A percentile compares a stretch with the other conserved stretches of the same genome.
Evolutionary conservation across 306 rosid genomes (phyloP).

Genomic region (Ziziphus jujuba): DNA sequence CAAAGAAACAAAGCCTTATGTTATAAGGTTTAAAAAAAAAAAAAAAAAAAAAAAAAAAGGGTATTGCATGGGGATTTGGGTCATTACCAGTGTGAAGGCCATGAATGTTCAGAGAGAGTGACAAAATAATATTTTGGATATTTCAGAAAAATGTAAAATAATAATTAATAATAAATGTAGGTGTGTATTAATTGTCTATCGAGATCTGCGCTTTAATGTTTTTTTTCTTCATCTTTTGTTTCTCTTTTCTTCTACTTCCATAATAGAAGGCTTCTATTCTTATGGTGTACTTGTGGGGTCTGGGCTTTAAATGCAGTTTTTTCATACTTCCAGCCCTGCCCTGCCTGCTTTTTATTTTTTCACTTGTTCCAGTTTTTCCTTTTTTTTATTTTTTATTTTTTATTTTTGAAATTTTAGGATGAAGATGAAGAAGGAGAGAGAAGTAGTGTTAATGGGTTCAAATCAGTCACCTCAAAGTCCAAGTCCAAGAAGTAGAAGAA

Average conservation of each 20-base stretch:
- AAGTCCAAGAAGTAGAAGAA: conserved; percentile 1
- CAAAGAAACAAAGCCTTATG: neutral
- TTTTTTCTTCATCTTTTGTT: neutral
- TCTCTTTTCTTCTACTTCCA: neutral
- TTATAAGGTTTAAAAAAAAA: neutral
- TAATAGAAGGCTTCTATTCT: neutral
- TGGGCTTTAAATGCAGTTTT: neutral
- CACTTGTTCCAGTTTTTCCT: neutral
- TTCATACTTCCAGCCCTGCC: neutral
- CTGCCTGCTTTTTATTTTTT: too few relatives aligned
- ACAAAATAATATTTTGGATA: conserved; percentile 1
- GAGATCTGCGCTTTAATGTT: conserved; percentile 37
- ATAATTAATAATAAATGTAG: neutral
- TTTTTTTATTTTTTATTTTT: neutral
- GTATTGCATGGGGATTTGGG: conserved; percentile 38
- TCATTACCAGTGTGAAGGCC: conserved; percentile 18
- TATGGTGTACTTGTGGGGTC: neutral
- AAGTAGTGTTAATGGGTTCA: conserved; percentile 17
- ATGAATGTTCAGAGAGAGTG: conserved; percentile 8
- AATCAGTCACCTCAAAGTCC: neutral
- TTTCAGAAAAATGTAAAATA: too few relatives aligned
- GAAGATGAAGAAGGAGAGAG: neutral
- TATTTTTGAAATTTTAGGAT: neutral
- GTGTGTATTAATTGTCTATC: conserved; percentile 5
- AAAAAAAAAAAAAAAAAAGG: neutral